Evolutionary conservation across 768 basidiomycete species (phyloP).

Genomic region (Tubosaeta sp.): DNA sequence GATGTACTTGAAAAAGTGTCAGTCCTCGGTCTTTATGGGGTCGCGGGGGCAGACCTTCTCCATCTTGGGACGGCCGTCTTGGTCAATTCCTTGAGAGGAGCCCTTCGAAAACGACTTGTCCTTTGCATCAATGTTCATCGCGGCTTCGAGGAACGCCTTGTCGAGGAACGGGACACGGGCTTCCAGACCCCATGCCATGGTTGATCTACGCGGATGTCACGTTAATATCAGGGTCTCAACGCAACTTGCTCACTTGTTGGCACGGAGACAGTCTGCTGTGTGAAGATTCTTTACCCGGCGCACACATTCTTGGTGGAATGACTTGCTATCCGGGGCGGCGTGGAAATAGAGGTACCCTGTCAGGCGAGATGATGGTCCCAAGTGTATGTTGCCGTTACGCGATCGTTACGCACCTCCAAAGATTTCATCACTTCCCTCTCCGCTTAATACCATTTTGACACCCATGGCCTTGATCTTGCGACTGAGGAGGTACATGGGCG

Average conservation of each 20-base stretch:
- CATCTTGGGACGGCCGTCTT: constrained; percentile 87
- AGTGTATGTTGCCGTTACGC: background rate
- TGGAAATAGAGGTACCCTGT: constrained; percentile 99
- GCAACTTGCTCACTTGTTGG: constrained; percentile 77
- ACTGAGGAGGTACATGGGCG: constrained; percentile 97
- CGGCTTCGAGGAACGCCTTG: constrained; percentile 89
- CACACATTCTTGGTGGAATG: constrained; percentile 94
- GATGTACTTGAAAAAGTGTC: constrained; percentile 61
- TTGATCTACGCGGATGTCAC: constrained; percentile 57
- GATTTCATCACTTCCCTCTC: constrained; percentile 97
- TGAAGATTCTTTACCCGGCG: constrained; percentile 96
- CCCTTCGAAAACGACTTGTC: constrained; percentile 90
- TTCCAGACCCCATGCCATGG: constrained; percentile 99
- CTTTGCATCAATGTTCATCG: constrained; percentile 86
- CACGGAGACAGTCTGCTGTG: constrained; percentile 94
- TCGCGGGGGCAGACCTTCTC: constrained; percentile 68
- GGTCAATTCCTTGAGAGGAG: constrained; percentile 64
- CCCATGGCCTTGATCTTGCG: constrained; percentile 99
- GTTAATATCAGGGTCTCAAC: constrained; percentile 2
- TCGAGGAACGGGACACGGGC: constrained; percentile 99
- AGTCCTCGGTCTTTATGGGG: constrained; percentile 9
- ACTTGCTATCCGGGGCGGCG: constrained; percentile 81
- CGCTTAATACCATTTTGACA: constrained; percentile 98
- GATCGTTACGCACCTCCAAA: constrained; percentile 66
- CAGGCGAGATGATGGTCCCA: constrained; percentile 1